Evolutionary conservation across 257 asterid genomes (phyloP), one percentile per base, ranked within the genome.

Genomic region (Nicotiana noctiflora): DNA sequence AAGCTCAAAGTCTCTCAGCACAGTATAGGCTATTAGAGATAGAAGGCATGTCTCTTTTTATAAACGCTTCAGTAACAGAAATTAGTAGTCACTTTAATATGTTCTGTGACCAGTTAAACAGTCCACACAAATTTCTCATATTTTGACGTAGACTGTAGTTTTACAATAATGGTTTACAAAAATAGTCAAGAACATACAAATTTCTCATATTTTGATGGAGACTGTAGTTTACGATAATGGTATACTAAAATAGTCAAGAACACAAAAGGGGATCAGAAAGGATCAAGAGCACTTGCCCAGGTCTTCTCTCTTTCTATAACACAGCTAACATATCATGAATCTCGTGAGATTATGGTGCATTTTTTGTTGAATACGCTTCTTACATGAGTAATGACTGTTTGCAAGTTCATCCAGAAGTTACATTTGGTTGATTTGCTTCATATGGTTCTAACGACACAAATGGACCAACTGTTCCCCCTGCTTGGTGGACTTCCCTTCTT

Each of bases 101-200:
- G 37, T 46, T 57, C 25, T 72, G 25, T 72, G 60, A 72, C 59
- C 77, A 44, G 77, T 72, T 72, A 46, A 72, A 72, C 77, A 21
- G 60, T 7, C 77, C 77, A 72, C 46, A 31, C 77, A 21, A 72
- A 23, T 12, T 21, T 72, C 14, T 72, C 37, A 46, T 44, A 6
- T 46, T 8, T 21, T 70, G 3, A 44, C 57, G 3, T 44, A 56
- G 19, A n/a, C 40, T 67, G 55, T 3, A 53, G 32, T 68, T 37
- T 40, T 40, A 40, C 76, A n/a, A 2, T 68, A 67, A 34, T 67
- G 53, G 12, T 70, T 21, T 19, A 44, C 77, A 40, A 44, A 46
- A 72, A 46, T 72, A 23, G 49, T 72, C 60, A 49, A 40, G 46
- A 40, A 40, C 77, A 72, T 72, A 31, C 77, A 21, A 72, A 21